Base-by-base conservation (phyloP, 2,329 filamentous ascomycete genomes). In the Colletotrichum chrysophilum region DNA sequence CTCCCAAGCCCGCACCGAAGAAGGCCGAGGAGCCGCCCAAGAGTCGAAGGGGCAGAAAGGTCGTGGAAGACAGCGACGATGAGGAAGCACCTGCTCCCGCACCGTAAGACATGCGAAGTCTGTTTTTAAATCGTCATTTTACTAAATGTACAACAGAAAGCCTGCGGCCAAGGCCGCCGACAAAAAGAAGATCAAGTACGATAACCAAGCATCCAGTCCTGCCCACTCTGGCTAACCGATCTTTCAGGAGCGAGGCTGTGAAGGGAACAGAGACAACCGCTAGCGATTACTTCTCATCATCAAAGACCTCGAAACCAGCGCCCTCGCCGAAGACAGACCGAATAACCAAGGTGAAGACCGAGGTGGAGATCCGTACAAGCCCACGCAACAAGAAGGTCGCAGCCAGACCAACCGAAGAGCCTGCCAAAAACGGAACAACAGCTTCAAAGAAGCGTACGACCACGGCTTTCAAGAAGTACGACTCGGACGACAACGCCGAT, bases 1-100 rank as follows among this genome's bases (percentile, higher is more conserved):
- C 89, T 60, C 86, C 88, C 64, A 88, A 90, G 79, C 85, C 87
- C 43, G 79, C 85, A 13, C 79, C 85, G 4, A 89, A 88, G 81
- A 88, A 89, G 80, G 82, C 82, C 55, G 87, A 88, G 73, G 85
- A 86, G 66, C 79, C 87, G 16, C 76, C 84, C 65, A 87, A 88
- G 76, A 86, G 84, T 76, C 85, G 86, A 76, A 85, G 88, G 77
- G 81, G 84, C 66, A 91, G 94, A 73, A 96, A 94, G 80, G 90
- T 98, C 43, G 86, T 97, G 62, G 92, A 96, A 77, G 95, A 98
- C 77, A 96, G 95, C 78, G 93, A 94, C 58, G 94, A 96, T 71
- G 95, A 96, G 34, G 93, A 94, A 7, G 88, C 90, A n/a, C 36
- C 73, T 56, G 79, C 79, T 38, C 86, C 62, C 12, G 55, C 58